Evolutionary conservation across 305 asterid species (phyloP).

Genomic region (Striga hermonthica): DNA sequence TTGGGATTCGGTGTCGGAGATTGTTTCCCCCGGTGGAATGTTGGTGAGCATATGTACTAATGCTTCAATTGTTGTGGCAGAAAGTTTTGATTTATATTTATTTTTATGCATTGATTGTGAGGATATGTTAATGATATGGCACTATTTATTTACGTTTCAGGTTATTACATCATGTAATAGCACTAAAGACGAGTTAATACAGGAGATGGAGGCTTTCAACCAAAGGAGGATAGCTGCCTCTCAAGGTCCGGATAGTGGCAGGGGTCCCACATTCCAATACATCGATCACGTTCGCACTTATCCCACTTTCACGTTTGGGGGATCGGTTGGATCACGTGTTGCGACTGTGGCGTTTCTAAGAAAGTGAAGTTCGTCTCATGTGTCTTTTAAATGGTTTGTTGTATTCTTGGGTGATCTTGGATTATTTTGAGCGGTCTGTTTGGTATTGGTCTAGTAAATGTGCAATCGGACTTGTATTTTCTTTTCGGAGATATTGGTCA

Average conservation of each 20-base stretch:
- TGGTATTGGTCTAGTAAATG: constrained; percentile 29
- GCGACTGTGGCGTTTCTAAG: constrained; percentile 92
- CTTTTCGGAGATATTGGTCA: constrained; percentile 1
- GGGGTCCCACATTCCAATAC: constrained; percentile 54
- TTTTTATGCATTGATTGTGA: too few relatives aligned
- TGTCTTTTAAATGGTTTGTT: constrained; percentile 5
- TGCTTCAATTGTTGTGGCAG: not conserved
- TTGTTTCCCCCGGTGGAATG: constrained; percentile 84
- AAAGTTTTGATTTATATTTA: too few relatives aligned
- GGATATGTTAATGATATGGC: too few relatives aligned
- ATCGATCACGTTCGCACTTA: constrained; percentile 79
- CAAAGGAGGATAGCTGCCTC: constrained; percentile 53
- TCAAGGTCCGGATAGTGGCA: constrained; percentile 39
- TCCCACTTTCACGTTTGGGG: constrained; percentile 89
- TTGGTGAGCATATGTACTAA: constrained; percentile 56
- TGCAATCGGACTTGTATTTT: constrained; percentile 11
- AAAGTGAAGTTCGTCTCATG: constrained; percentile 37
- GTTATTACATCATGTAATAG: constrained; percentile 90
- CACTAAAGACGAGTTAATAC: constrained; percentile 87
- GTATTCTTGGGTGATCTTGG: constrained; percentile 13
- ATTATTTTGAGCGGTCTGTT: not conserved
- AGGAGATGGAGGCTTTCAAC: constrained; percentile 77
- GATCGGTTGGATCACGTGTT: constrained; percentile 90
- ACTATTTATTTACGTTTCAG: constrained; percentile 37
- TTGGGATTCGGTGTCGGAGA: constrained; percentile 80